Conservation (phyloP, 129 eudicot genomes). For the Saussurea involucrata region DNA sequence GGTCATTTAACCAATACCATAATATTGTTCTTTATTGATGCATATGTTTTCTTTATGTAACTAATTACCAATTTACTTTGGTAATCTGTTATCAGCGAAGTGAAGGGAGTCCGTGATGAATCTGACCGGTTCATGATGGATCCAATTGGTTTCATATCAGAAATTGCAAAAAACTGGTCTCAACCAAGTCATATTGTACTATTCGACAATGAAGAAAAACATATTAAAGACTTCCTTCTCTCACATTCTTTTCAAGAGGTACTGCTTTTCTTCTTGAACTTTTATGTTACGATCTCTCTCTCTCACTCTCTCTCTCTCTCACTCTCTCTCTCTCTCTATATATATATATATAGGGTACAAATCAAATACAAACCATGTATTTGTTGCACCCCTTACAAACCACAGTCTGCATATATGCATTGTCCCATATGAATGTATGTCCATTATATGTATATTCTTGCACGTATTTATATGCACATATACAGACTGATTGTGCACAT, state of each 20-base stretch:
- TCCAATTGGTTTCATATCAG: constrained; percentile 57
- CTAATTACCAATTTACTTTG: background rate
- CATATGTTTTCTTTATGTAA: constrained; percentile 4
- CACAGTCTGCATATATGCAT: no score
- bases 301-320: no score
- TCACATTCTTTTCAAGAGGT: constrained; percentile 65
- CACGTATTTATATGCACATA: no score
- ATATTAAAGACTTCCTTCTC: constrained; percentile 53
- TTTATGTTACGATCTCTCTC: no score
- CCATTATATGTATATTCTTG: no score
- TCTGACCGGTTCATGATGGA: constrained; percentile 74
- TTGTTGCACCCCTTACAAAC: no score
- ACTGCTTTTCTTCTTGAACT: constrained; percentile 1
- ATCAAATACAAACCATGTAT: no score
- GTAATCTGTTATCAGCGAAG: constrained; percentile 46
- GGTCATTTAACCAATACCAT: no score
- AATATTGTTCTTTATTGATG: background rate
- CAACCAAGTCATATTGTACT: constrained; percentile 80
- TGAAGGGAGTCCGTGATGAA: constrained; percentile 57
- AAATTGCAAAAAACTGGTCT: constrained; percentile 60
- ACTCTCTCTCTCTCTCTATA: no score
- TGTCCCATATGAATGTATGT: no score
- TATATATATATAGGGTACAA: no score
- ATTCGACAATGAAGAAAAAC: constrained; percentile 69
- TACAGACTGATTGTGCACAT: no score